Percentiles rank a stretch among this genome's conserved stretches.
Evolutionary conservation across 2,329 filamentous ascomycete genomes (phyloP).

Genomic region (Stemphylium vesicarium): DNA sequence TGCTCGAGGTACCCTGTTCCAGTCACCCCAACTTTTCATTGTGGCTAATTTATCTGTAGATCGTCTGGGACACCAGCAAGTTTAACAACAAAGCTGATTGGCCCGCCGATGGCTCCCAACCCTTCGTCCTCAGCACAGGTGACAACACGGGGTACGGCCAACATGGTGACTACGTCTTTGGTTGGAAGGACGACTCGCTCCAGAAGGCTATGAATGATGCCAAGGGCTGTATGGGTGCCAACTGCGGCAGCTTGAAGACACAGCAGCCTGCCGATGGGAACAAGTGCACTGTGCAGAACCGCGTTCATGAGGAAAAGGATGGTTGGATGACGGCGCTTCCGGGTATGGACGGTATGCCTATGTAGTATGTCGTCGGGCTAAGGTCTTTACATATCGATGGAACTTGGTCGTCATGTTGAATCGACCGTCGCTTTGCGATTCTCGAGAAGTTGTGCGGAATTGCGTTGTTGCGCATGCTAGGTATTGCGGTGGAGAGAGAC

Average conservation of each 20-base stretch:
- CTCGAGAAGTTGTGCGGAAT: too few relatives aligned
- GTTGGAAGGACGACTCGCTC: conserved; percentile 39
- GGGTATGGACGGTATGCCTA: conserved; percentile 23
- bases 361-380: not conserved
- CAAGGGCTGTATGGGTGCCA: conserved; percentile 37
- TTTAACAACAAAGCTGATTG: conserved; percentile 46
- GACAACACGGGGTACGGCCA: conserved; percentile 33
- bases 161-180: conserved; percentile 41
- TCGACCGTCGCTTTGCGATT: too few relatives aligned
- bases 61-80: conserved; percentile 53
- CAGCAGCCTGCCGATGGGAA: conserved; percentile 30
- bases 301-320: conserved; percentile 34
- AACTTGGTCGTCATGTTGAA: too few relatives aligned
- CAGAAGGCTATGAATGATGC: conserved; percentile 42
- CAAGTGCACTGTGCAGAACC: conserved; percentile 29
- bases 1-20: conserved; percentile 46
- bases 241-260: conserved; percentile 33
- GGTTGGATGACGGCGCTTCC: conserved; percentile 30
- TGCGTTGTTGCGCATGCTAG: too few relatives aligned
- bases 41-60: conserved; percentile 7
- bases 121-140: conserved; percentile 35
- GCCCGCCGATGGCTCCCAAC: conserved; percentile 37
- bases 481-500: too few relatives aligned
- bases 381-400: too few relatives aligned
- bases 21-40: rapidly evolving